Conservation (phyloP, 805 yeast species). For the Kuraishia piskuri region DNA sequence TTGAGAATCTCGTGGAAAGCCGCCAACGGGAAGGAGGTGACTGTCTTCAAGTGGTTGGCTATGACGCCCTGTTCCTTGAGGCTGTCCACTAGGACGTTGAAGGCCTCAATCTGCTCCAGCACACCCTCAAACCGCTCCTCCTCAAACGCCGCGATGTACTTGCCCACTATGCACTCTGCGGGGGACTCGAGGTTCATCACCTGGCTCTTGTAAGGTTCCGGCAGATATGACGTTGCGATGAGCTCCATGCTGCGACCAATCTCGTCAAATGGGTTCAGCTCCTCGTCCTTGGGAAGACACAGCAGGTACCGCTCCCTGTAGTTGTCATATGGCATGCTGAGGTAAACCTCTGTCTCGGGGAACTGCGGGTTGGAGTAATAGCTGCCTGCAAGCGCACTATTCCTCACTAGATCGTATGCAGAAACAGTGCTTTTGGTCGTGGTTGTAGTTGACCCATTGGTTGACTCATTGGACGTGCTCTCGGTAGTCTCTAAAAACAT, state of each 20-base stretch:
- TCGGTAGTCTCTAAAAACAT: slow-evolving; percentile 18
- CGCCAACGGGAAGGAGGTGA: slow-evolving; percentile 25
- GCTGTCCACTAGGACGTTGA: slow-evolving; percentile 29
- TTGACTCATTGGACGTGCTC: too few species aligned
- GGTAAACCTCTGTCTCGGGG: slow-evolving; percentile 15
- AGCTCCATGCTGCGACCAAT: slow-evolving; percentile 43
- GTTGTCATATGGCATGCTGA: slow-evolving; percentile 31
- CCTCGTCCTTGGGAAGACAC: slow-evolving; percentile 43
- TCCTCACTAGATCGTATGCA: neutral
- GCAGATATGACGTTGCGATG: slow-evolving; percentile 30
- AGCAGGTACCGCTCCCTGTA: slow-evolving; percentile 42
- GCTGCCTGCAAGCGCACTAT: neutral
- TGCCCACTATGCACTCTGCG: slow-evolving; percentile 27
- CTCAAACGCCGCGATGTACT: slow-evolving; percentile 24
- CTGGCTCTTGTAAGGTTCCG: slow-evolving; percentile 22
- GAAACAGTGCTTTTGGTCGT: neutral
- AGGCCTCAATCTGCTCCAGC: slow-evolving; percentile 28
- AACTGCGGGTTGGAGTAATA: slow-evolving; percentile 18
- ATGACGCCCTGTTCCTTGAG: slow-evolving; percentile 14
- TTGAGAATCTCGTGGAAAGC: slow-evolving; percentile 62
- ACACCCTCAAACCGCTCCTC: slow-evolving; percentile 21
- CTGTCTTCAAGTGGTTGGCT: neutral
- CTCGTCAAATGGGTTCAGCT: slow-evolving; percentile 55
- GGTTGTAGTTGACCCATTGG: neutral
- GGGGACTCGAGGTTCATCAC: slow-evolving; percentile 28